phyloP scores from a whole-genome alignment of 2,329 filamentous ascomycete genomes.

The Sclerotinia glacialis region DNA sequence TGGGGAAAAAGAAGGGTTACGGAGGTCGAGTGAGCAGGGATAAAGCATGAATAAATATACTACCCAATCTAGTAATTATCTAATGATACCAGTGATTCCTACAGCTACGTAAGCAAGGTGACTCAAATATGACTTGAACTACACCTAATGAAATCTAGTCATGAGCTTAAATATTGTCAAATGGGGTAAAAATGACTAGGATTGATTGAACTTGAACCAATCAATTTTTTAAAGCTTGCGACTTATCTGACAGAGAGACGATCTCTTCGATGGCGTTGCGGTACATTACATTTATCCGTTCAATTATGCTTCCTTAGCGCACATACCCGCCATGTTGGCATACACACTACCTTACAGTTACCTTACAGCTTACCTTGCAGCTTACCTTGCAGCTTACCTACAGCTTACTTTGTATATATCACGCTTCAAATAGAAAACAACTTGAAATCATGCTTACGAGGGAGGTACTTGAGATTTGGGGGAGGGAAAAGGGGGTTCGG shows the following conservation, averaged over 20 bases:
- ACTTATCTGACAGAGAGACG: not conserved
- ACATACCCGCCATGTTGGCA: not conserved
- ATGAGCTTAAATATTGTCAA: constrained; percentile 13
- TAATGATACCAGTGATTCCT: not conserved
- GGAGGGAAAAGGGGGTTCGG: no score
- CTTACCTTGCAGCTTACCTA: no score
- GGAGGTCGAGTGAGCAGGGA: no score
- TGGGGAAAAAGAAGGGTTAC: no score
- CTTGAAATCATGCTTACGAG: not conserved
- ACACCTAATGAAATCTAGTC: not conserved
- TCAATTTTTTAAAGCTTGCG: not conserved
- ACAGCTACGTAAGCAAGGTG: not conserved
- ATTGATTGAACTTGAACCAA: not conserved
- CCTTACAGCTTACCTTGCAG: no score
- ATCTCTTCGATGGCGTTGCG: not conserved
- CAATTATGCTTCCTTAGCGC: not conserved
- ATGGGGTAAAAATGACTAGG: constrained; percentile 6
- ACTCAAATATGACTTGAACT: not conserved
- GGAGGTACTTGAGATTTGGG: no score
- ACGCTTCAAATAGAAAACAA: no score
- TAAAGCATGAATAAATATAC: no score
- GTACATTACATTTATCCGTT: constrained; percentile 1
- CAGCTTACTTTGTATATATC: not conserved
- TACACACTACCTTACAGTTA: not conserved
- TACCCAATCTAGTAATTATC: no score